Conservation (phyloP, 108 stramenopile species). For the Phaeodactylum tricornutum region DNA sequence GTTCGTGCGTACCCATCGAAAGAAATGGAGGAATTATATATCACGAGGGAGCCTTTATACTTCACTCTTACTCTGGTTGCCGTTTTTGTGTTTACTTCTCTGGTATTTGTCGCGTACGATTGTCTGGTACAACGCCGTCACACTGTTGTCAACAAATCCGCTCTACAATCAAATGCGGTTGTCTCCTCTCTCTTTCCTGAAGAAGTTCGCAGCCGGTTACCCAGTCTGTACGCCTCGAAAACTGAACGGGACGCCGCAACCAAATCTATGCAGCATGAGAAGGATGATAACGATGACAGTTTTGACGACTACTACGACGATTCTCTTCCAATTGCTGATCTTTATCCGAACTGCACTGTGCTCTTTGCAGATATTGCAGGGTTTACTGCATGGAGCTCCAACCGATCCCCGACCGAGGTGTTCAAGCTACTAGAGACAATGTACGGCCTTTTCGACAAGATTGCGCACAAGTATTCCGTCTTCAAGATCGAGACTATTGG, state of each 20-base stretch:
- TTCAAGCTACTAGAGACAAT: conserved; percentile 20
- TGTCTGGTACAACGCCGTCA: conserved; percentile 41
- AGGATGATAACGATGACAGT: not conserved
- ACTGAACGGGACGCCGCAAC: not conserved
- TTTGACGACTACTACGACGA: not conserved
- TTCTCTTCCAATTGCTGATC: conserved; percentile 6
- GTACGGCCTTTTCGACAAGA: conserved; percentile 27
- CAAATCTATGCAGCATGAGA: not conserved
- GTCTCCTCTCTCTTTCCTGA: conserved; percentile 43
- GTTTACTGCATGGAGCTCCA: conserved; percentile 24
- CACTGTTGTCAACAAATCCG: conserved; percentile 17
- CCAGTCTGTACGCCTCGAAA: not conserved
- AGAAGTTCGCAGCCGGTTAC: conserved; percentile 31
- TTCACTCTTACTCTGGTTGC: conserved; percentile 20
- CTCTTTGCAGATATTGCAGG: conserved; percentile 7
- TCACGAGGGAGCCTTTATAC: conserved; percentile 24
- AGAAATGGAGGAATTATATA: conserved; percentile 33
- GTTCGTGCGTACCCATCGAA: conserved; percentile 50
- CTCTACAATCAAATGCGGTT: conserved; percentile 26
- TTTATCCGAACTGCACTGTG: conserved; percentile 10
- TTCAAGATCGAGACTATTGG: conserved; percentile 79
- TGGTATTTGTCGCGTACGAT: conserved; percentile 44
- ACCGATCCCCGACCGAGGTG: conserved; percentile 28
- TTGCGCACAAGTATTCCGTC: conserved; percentile 41
- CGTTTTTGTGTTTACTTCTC: conserved; percentile 30